Percentiles rank a stretch among this genome's conserved stretches.
Evolutionary conservation across 2,329 filamentous ascomycete genomes (phyloP).

Genomic region (Lecanoromycetidae sp.): DNA sequence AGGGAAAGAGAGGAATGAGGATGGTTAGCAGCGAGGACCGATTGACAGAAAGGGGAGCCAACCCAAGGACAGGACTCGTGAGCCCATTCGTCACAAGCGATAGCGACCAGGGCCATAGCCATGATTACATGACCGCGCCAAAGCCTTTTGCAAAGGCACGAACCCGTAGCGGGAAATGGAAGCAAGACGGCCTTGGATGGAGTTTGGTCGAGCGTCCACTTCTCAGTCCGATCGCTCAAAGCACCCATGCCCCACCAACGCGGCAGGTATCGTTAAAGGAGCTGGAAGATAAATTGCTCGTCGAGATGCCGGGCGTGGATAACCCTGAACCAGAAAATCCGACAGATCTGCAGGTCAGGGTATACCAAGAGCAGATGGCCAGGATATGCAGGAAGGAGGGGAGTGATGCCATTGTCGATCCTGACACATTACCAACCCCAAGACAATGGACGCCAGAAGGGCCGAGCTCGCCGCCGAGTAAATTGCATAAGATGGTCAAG

Average conservation of each 20-base stretch:
- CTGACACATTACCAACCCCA: constrained; percentile 25
- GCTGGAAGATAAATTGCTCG: constrained; percentile 32
- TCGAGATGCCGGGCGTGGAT: constrained; percentile 33
- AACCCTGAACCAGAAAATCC: constrained; percentile 31
- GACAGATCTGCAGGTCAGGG: constrained; percentile 28
- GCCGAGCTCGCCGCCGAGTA: constrained; percentile 26
- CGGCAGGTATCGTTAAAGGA: constrained; percentile 22
- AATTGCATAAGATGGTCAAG: constrained; percentile 6
- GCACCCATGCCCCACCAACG: constrained; percentile 5
- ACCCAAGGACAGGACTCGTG: constrained; percentile 28
- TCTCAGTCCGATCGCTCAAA: constrained; percentile 8
- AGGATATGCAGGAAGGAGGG: constrained; percentile 23
- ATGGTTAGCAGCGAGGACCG: constrained; percentile 25
- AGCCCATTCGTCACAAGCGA: constrained; percentile 25
- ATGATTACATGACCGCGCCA: constrained; percentile 8
- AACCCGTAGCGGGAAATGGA: constrained; percentile 12
- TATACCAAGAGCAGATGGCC: constrained; percentile 25
- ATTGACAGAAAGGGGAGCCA: constrained; percentile 25
- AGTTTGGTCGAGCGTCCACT: constrained; percentile 9
- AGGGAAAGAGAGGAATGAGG: constrained; percentile 6
- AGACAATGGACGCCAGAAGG: constrained; percentile 23
- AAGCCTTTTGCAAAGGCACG: neutral
- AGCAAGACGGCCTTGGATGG: constrained; percentile 13
- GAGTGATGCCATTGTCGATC: constrained; percentile 22
- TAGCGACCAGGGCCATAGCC: constrained; percentile 8